A percentile compares a stretch with the other conserved stretches of the same genome.
These are phyloP conservation scores for Phoenix dactylifera DNA, from an alignment of 176 grass and related monocot species.

Conservation along the genomic window DNA sequence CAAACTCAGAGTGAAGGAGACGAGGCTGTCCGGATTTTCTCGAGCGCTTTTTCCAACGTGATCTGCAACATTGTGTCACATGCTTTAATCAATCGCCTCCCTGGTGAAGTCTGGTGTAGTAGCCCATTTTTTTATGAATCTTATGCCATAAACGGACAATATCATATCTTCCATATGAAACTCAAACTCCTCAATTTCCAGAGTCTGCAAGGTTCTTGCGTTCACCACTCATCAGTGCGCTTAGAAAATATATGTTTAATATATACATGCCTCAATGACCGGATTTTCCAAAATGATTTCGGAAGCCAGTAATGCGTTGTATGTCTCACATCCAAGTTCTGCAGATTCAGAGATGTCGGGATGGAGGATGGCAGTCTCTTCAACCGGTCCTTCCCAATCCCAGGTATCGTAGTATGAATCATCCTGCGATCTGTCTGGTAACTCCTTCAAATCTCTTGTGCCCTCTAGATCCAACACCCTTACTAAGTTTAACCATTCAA, in stretches of 20 bases:
- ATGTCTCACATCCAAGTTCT: conserved; percentile 17
- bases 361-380: not conserved
- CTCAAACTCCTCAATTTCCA: too few species aligned
- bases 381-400: not conserved
- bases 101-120: too few species aligned
- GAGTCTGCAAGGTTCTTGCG: too few species aligned
- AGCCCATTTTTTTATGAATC: too few species aligned
- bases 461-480: conserved; percentile 9
- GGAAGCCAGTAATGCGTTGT: not conserved
- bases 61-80: too few species aligned
- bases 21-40: too few species aligned
- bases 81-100: too few species aligned
- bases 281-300: conserved; percentile 13
- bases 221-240: not conserved
- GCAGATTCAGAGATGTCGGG: conserved; percentile 4
- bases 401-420: conserved; percentile 15
- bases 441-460: not conserved
- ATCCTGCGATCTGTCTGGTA: conserved; percentile 9
- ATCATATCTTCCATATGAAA: too few species aligned
- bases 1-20: too few species aligned
- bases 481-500: not conserved
- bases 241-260: not conserved
- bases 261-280: conserved; percentile 14
- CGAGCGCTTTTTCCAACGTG: too few species aligned
- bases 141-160: too few species aligned